Percentiles rank a stretch among this genome's conserved stretches.
These are phyloP conservation scores for Catenaria anguillulae DNA, from an alignment of 371 early-diverging fungal species.

Conservation along the genomic window DNA sequence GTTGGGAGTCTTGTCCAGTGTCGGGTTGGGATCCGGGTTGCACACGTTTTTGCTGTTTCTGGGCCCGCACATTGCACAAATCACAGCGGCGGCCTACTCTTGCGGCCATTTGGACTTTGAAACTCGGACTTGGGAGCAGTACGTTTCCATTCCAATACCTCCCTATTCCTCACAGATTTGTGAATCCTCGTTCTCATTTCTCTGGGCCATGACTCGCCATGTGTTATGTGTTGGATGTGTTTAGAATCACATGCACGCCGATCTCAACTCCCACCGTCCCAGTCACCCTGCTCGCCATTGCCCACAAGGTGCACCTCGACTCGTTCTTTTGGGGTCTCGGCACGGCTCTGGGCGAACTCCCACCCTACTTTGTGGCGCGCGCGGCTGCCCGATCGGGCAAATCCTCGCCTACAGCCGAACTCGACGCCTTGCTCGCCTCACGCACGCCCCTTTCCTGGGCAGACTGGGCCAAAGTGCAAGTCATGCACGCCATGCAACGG, in stretches of 20 bases:
- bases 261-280: too few species aligned
- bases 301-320: constrained; percentile 52
- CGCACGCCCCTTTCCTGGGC: constrained; percentile 31
- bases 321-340: constrained; percentile 80
- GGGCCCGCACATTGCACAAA: constrained; percentile 73
- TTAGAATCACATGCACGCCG: too few species aligned
- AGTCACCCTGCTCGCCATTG: constrained; percentile 39
- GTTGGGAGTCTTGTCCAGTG: constrained; percentile 71
- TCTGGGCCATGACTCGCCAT: neutral
- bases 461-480: constrained; percentile 40
- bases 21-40: constrained; percentile 81
- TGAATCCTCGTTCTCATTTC: too few species aligned
- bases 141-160: neutral
- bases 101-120: constrained; percentile 55
- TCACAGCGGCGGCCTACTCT: constrained; percentile 63
- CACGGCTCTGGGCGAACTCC: constrained; percentile 83
- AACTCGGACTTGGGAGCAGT: constrained; percentile 13
- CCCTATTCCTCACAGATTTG: neutral
- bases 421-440: constrained; percentile 45
- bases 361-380: constrained; percentile 85
- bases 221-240: constrained; percentile 12
- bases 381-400: constrained; percentile 62
- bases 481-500: constrained; percentile 47
- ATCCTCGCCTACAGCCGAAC: constrained; percentile 36
- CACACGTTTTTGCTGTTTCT: constrained; percentile 85